Evolutionary conservation across 2,329 filamentous ascomycete genomes (phyloP).

Genomic region (Thyridium curvatum): DNA sequence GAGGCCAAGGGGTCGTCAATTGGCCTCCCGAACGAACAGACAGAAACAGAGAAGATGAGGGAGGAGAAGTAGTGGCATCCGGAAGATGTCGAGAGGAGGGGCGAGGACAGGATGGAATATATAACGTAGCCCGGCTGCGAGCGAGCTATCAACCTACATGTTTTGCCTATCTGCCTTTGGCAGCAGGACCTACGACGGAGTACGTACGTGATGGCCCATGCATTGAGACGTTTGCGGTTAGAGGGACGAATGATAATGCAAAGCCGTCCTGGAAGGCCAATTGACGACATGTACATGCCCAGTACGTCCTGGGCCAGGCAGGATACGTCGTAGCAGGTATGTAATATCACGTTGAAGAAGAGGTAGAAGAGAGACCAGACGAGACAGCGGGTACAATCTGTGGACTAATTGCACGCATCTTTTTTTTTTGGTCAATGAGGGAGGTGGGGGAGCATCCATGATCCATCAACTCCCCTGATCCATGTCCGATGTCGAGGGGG

Average conservation of each 20-base stretch:
- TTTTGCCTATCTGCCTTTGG: too few species aligned
- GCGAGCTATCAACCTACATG: too few species aligned
- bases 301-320: too few species aligned
- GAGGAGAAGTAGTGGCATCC: too few species aligned
- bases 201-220: conserved; percentile 1
- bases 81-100: too few species aligned
- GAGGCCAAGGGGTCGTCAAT: too few species aligned
- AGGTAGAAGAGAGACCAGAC: neutral
- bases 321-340: too few species aligned
- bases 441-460: neutral
- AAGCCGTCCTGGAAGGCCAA: neutral
- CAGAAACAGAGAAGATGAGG: too few species aligned
- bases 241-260: neutral
- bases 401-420: neutral
- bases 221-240: conserved; percentile 7
- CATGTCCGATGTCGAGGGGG: neutral
- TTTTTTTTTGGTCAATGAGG: neutral
- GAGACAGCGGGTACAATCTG: neutral
- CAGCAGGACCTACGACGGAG: neutral
- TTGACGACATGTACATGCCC: neutral
- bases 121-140: too few species aligned
- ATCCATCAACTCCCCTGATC: neutral
- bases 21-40: too few species aligned
- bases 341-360: neutral
- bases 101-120: too few species aligned